Evolutionary conservation across 1,284 basidiomycete species (phyloP), one percentile per base, ranked within the genome.

Genomic region (Vanrija humicola): DNA sequence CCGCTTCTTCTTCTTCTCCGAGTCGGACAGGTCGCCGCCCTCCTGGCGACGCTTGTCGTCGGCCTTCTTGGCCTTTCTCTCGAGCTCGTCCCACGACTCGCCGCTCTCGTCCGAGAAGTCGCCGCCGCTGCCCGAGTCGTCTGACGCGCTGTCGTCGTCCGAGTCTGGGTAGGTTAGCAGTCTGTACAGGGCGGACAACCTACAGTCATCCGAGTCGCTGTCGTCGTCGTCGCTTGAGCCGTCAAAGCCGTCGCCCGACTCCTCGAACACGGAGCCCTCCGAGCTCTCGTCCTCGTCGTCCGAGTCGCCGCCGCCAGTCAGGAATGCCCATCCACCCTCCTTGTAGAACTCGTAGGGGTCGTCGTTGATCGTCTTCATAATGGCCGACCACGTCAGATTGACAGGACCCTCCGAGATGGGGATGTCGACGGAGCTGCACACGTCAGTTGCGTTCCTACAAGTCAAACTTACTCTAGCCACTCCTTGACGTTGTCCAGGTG

Each of bases 301-400:
- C 83, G 86, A 70, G 56, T 81, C 86, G 47, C 83, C 86, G 50
- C 79, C 82, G 10, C 84, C 84, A n/a, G 80, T 76, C 56, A 98
- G 82, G 86, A 96, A 98, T 55, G 80, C 82, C 96, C 96, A 98
- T 29, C 96, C 96, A 26, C 93, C 94, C 53, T 89, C 86, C 62
- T 87, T 87, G 85, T 96, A 99, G 80, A 98, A 99, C 50, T 90
- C 90, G 68, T 90, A 87, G 0, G 96, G 94, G 67, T 89, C 90
- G 62, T 97, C 94, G 66, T 95, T 95, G 77, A 96, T 86, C 29
- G 90, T 91, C 77, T 94, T 95, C 90, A 96, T 96, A 73, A 99
- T 97, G 4, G 90, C 90, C 16, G 87, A 86, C 96, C 96, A 98
- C 72, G 97, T 96, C 76, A 98, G 80, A 77, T 98, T 98, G 78